Conservation (phyloP, 176 grass and related monocot species). For the Aechmea fasciata region DNA sequence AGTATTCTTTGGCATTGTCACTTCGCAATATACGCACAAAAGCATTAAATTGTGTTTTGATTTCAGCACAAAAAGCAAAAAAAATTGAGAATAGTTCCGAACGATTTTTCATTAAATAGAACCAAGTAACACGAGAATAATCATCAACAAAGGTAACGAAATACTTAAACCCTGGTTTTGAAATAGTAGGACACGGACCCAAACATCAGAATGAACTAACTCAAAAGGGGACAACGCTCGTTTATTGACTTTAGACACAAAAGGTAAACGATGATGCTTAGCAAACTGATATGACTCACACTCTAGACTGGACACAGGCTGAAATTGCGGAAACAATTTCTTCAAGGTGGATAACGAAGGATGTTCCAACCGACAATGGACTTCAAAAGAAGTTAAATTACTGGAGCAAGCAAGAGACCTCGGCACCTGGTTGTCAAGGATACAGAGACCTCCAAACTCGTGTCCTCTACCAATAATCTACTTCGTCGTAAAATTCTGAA, state of each 20-base stretch:
- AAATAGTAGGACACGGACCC: not conserved
- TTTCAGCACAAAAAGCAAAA: not conserved
- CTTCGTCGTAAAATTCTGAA: constrained; percentile 4
- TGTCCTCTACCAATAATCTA: constrained; percentile 2
- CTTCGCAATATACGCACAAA: not conserved
- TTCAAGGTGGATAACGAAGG: not conserved
- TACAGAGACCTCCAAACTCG: not conserved
- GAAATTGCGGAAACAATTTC: not conserved
- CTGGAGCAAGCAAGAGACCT: not conserved
- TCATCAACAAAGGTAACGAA: not conserved
- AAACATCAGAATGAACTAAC: not conserved
- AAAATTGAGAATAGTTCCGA: not conserved
- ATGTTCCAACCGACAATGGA: not conserved
- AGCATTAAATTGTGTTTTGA: not conserved
- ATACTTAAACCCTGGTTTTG: not conserved
- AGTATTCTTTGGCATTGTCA: not conserved
- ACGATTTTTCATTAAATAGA: not conserved
- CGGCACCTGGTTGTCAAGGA: not conserved
- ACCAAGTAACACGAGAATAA: not conserved
- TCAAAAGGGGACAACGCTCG: not conserved
- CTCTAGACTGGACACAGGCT: not conserved
- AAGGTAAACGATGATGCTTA: not conserved
- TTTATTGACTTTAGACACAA: not conserved
- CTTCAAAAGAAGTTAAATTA: not conserved
- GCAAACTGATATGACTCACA: not conserved